phyloP scores from a whole-genome alignment of 1,284 basidiomycete genomes.

The Salmacisia buchloeana region DNA sequence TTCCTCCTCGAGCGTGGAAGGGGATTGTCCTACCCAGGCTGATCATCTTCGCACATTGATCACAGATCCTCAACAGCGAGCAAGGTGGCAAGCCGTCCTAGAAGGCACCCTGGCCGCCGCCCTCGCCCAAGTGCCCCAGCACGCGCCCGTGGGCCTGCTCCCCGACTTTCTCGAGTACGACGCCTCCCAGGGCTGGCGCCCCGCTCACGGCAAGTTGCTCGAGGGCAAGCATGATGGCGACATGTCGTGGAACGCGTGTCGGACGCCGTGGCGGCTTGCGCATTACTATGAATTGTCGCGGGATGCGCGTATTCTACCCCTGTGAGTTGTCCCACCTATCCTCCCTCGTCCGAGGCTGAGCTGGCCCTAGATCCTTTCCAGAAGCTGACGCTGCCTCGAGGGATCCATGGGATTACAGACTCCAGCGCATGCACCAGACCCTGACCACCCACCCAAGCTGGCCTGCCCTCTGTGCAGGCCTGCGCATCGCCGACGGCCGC shows the following conservation, averaged over 20 bases:
- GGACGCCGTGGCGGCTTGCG: slow-evolving; percentile 40
- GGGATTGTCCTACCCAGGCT: neutral
- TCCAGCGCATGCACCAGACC: slow-evolving; percentile 27
- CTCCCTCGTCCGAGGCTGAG: too few relatives aligned
- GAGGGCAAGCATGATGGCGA: slow-evolving; percentile 37
- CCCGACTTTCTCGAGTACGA: slow-evolving; percentile 36
- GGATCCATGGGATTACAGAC: neutral
- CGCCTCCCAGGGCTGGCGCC: slow-evolving; percentile 17
- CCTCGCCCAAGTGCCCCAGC: slow-evolving; percentile 9
- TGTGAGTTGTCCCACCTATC: too few relatives aligned
- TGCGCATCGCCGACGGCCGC: slow-evolving; percentile 19
- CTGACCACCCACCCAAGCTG: slow-evolving; percentile 20
- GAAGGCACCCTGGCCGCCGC: slow-evolving; percentile 27
- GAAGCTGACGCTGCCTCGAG: neutral
- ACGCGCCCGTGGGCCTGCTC: slow-evolving; percentile 22
- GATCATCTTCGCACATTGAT: neutral
- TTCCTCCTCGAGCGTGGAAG: neutral
- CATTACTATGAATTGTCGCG: slow-evolving; percentile 38
- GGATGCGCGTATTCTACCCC: slow-evolving; percentile 29
- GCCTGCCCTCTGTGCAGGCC: slow-evolving; percentile 34
- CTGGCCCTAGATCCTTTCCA: too few relatives aligned
- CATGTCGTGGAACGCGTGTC: slow-evolving; percentile 43
- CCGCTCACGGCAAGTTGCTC: slow-evolving; percentile 26
- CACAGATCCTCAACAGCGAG: slow-evolving; percentile 16
- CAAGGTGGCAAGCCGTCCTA: slow-evolving; percentile 31